Evolutionary conservation across 1,139 yeast genomes (phyloP), one percentile per base, ranked within the genome.

Genomic region (Hemisphaericaspora xylofermentans): DNA sequence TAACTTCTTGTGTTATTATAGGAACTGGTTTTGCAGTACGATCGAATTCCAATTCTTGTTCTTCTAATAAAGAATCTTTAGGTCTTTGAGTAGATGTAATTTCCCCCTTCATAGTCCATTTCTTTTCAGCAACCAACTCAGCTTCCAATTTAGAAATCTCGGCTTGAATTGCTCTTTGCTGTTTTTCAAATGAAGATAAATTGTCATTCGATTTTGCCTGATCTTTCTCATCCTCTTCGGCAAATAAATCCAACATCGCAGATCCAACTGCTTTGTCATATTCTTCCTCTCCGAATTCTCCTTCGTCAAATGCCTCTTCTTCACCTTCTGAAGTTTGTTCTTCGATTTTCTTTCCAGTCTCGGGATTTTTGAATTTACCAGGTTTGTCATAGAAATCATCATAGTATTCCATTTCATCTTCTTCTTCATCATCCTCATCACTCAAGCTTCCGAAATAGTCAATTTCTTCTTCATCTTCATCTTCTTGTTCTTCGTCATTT

Each of bases 101-200:
- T 64, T 93, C 98, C 63, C 98, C 98, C 58, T 83, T 85, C 76
- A 91, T 76, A 7, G 95, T 82, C 98, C 98, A 93, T 55, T 83
- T 83, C 68, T 93, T 93, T 46, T 86, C 93, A 1, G 89, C 93
- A 21, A 93, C 82, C 22, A 94, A 83, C 58, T 91, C 98, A 28
- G 82, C 80, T 64, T 93, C 98, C 40, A 89, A 71, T 52, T 78
- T 74, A 30, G 77, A 78, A 47, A 93, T 93, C 62, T 93, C 95
- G 33, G 76, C 74, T 56, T 84, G 87, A 27, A 93, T 73, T 44
- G 78, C 80, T 42, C 73, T 71, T 61, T 91, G 98, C 58, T 89
- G 95, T 53, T 79, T 85, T 60, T 93, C 96, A 58, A 80, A 88
- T 4, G 88, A 78, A 0, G 97, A 88, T 44, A 89, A 63, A 35